A percentile compares a stretch with the other conserved stretches of the same genome.
Evolutionary conservation across 1,284 basidiomycete genomes (phyloP).

Genomic region (Microbotryum scabiosae): DNA sequence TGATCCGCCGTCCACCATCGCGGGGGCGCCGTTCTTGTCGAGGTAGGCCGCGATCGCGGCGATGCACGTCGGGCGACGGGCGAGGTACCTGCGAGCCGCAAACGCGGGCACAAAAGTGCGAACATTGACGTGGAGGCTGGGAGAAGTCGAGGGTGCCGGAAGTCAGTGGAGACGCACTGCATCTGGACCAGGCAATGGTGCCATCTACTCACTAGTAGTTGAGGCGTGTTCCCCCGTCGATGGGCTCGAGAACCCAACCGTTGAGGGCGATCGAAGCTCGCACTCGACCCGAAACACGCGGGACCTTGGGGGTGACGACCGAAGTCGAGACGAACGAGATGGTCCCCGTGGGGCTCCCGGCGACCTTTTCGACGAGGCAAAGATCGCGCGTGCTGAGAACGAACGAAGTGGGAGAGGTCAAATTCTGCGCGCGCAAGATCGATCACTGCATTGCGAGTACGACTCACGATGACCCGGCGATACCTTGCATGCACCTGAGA

Average conservation of each 20-base stretch:
- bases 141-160: constrained; percentile 12
- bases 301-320: constrained; percentile 33
- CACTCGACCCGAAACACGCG: constrained; percentile 31
- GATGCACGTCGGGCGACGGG: constrained; percentile 33
- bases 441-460: not conserved
- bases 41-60: constrained; percentile 34
- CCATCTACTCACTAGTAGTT: constrained; percentile 20
- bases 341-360: constrained; percentile 29
- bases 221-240: constrained; percentile 12
- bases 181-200: not conserved
- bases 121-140: constrained; percentile 34
- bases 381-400: constrained; percentile 32
- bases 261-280: constrained; percentile 34
- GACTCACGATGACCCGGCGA: constrained; percentile 28
- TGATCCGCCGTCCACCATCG: constrained; percentile 26
- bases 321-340: constrained; percentile 35
- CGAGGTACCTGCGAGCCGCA: constrained; percentile 31
- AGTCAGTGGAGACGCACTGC: constrained; percentile 1
- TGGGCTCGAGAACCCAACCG: constrained; percentile 34
- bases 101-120: constrained; percentile 33
- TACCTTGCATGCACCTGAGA: constrained; percentile 31
- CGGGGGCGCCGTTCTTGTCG: constrained; percentile 29
- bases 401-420: not conserved
- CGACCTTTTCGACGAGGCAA: constrained; percentile 34
- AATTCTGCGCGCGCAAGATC: not conserved